Base-by-base conservation (phyloP, 2,329 filamentous ascomycete species). In the Epichloe sp. region DNA sequence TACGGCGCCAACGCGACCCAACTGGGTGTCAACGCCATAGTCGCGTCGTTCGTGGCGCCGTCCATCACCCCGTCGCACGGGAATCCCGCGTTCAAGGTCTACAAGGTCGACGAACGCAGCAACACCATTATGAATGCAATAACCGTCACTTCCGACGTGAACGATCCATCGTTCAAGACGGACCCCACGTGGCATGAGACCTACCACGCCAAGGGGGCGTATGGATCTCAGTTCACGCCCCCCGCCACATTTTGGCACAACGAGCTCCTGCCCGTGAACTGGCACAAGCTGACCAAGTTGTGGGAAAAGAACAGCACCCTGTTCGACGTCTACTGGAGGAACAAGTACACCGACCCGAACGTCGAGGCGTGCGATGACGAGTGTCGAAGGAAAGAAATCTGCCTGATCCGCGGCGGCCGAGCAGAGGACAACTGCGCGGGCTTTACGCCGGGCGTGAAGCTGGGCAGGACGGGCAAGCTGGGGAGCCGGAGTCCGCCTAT, bases 41-140 rank as follows among this genome's bases (percentile, higher is more conserved):
- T 69, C 34, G 66, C 72, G n/a, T 75, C 73, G 4, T 80, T 78
- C 58, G 69, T 80, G 38, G 70, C 69, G 1, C 75, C 76, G 2
- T 75, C 72, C 1, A 63, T 80, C 57, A 76, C 75, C 8, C 78
- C 77, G 0, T 77, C 68, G 1, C 75, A 71, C 2, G 77, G 74
- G 23, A 71, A 75, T 53, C 74, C 78, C 1, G 70, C 76, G 2
- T 81, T 80, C 63, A 73, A 76, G 44, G 69, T 80, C 40, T 79
- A 80, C 63, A 68, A 73, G 21, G 69, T 81, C 51, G 77, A 81
- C 57, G 72, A 77, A 0, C 69, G 69, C 7, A 79, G 76, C 1
- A 80, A 74, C 55, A 73, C 65, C 41, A 21, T 50, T 15, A 2
- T 46, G 0, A 17, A 46, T 21, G 1, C 43, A 14, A 36, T 19